phyloP scores from a whole-genome alignment of 257 asterid genomes.

The Solanum gandarillasii region DNA sequence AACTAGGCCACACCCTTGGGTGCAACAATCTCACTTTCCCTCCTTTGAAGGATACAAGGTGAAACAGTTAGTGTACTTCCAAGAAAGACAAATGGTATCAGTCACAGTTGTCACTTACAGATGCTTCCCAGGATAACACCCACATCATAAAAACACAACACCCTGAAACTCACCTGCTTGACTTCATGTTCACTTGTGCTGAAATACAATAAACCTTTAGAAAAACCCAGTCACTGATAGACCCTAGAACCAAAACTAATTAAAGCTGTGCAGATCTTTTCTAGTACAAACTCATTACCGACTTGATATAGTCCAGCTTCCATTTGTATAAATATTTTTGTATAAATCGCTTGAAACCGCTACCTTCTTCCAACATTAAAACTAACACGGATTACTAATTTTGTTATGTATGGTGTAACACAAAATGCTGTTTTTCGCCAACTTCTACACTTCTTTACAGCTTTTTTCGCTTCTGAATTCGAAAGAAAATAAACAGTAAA shows the following conservation, averaged over 20 bases:
- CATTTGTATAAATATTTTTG: background rate
- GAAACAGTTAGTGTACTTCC: background rate
- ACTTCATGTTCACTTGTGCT: background rate
- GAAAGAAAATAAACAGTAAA: background rate
- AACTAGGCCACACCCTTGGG: background rate
- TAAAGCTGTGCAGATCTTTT: background rate
- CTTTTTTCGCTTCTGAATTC: background rate
- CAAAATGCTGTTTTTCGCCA: background rate
- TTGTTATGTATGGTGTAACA: background rate
- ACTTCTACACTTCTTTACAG: background rate
- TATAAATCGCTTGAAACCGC: background rate
- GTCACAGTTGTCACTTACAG: background rate
- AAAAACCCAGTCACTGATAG: background rate
- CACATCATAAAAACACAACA: background rate
- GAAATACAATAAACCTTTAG: background rate
- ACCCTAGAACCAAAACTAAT: background rate
- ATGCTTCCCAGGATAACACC: background rate
- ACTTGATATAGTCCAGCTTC: background rate
- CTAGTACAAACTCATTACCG: background rate
- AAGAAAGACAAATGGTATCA: background rate
- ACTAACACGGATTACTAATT: background rate
- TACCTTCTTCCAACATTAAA: background rate
- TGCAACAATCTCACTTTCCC: background rate
- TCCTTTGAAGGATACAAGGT: background rate
- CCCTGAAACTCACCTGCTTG: background rate